A percentile compares a stretch with the other conserved stretches of the same genome.
Evolutionary conservation across 768 basidiomycete genomes (phyloP).

Genomic region (Paxillus rubicundulus): DNA sequence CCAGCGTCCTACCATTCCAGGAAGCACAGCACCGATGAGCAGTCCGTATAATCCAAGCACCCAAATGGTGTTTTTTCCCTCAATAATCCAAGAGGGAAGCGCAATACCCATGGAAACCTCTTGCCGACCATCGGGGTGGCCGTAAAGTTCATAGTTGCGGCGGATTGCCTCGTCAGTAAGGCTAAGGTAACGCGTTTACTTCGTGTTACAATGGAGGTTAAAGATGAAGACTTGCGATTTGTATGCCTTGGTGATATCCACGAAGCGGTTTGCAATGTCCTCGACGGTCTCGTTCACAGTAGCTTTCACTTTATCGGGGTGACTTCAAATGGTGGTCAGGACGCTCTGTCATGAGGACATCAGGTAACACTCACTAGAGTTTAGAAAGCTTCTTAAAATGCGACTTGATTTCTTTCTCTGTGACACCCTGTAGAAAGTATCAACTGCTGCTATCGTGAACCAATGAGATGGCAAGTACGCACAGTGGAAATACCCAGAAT

Average conservation of each 20-base stretch:
- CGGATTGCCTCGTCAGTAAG: constrained; percentile 92
- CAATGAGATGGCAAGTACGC: background rate
- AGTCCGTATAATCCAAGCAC: constrained; percentile 86
- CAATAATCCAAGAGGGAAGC: constrained; percentile 89
- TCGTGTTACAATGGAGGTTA: background rate
- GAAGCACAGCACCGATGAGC: constrained; percentile 84
- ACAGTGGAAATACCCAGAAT: constrained; percentile 77
- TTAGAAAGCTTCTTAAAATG: constrained; percentile 91
- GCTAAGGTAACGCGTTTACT: constrained; percentile 36
- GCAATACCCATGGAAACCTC: constrained; percentile 94
- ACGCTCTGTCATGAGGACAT: background rate
- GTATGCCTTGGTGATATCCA: constrained; percentile 95
- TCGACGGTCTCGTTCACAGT: constrained; percentile 83
- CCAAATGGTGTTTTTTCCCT: constrained; percentile 87
- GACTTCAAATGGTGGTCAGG: constrained; percentile 46
- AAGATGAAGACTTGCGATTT: constrained; percentile 63
- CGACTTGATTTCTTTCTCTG: constrained; percentile 92
- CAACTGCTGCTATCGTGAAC: background rate
- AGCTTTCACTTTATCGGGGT: constrained; percentile 94
- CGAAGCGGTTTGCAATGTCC: constrained; percentile 81
- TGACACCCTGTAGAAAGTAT: constrained; percentile 44
- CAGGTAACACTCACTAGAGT: constrained; percentile 58
- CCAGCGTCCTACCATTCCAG: constrained; percentile 89
- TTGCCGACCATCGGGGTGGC: constrained; percentile 96
- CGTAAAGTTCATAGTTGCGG: constrained; percentile 84